Base-by-base conservation (phyloP, 1,139 yeast genomes). In the Protomyces pachydermus region DNA sequence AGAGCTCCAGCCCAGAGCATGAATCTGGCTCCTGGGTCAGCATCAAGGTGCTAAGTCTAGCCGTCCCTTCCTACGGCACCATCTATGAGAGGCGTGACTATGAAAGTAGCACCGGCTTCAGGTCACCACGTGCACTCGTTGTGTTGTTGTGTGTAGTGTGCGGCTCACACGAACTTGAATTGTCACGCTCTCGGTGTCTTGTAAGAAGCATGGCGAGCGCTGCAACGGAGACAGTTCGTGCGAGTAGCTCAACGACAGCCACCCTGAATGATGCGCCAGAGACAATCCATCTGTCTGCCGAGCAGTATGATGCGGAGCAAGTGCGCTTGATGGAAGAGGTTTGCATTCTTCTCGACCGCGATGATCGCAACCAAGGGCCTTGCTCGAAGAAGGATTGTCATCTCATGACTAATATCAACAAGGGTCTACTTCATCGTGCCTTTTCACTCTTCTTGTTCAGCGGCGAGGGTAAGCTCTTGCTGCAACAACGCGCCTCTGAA, bases 401-500 rank as follows among this genome's bases (percentile, higher is more conserved):
- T 74, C 77, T 93, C 65, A 89, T 91, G 96, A 82, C 82, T 56
- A 91, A 91, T 75, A 93, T 93, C 72, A 80, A 90, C 69, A 78
- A 79, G 66, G 98, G 98, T 3, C 80, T 93, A 63, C 80, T 93
- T 69, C 99, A 93, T 77, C 83, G 99, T 70, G 98, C 98, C 0
- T 93, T 93, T 74, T 89, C 97, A 35, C 97, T 91, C 37, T 93
- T 93, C 73, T 78, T 91, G 66, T 95, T 93, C 79, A 87, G 91
- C 75, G 84, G 82, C 54, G 83, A 88, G 60, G 85, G 85, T 66
- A 82, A 87, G 76, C 81, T 95, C 68, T 80, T 93, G 69, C 81
- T 93, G 70, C 98, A 93, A 77, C 96, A 90, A 77, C 84, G 99
- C 71, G 98, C 99, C 0, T 86, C 86, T 66, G 98, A 93, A 74